Conservation (phyloP, 768 basidiomycete species). For the Collybiopsis confluens region DNA sequence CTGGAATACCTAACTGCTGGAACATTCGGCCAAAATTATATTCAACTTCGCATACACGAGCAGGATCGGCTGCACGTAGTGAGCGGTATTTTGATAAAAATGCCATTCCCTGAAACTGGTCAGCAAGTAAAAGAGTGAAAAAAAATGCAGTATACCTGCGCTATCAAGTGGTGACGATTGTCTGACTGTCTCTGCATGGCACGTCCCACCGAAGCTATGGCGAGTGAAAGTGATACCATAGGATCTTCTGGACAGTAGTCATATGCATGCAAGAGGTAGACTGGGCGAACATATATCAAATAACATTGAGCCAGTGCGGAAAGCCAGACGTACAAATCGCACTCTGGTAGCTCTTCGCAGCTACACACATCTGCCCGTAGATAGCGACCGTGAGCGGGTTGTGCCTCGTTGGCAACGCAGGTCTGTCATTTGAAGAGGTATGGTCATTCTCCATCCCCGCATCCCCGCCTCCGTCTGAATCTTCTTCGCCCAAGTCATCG, state of each 20-base stretch:
- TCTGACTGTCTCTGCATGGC: constrained; percentile 93
- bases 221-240: constrained; percentile 77
- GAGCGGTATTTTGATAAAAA: constrained; percentile 80
- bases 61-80: constrained; percentile 41
- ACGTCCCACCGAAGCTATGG: constrained; percentile 81
- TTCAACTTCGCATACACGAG: constrained; percentile 71
- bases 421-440: constrained; percentile 12
- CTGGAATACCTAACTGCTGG: constrained; percentile 77
- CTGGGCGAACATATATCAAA: constrained; percentile 34
- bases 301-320: not conserved
- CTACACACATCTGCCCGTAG: constrained; percentile 83
- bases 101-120: constrained; percentile 61
- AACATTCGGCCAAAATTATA: constrained; percentile 92
- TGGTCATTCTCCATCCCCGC: constrained; percentile 10
- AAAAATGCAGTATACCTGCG: constrained; percentile 39
- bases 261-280: constrained; percentile 86
- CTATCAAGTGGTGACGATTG: constrained; percentile 86
- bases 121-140: not conserved
- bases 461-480: constrained; percentile 28
- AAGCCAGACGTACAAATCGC: constrained; percentile 68
- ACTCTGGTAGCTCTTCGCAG: constrained; percentile 83
- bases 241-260: constrained; percentile 83
- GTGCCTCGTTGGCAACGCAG: constrained; percentile 58
- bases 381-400: constrained; percentile 68
- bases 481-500: constrained; percentile 23